Percentiles rank a stretch among this genome's conserved stretches.
These are phyloP conservation scores for Cladosporium sp. DNA, from an alignment of 2,329 filamentous ascomycete species.

Conservation along the genomic window DNA sequence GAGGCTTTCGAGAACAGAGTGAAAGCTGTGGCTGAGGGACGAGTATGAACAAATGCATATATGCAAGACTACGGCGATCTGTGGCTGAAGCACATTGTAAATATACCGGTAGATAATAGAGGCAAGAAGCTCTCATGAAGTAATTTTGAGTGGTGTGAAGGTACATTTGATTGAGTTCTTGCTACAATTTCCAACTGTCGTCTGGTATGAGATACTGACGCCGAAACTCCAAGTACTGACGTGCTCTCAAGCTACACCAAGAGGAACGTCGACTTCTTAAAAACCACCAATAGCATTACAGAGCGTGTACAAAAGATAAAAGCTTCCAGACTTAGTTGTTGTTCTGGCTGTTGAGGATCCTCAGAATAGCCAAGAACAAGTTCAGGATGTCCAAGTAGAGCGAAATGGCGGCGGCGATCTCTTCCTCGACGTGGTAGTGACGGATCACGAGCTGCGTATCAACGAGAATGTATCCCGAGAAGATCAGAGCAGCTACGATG, in stretches of 20 bases:
- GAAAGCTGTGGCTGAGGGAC: constrained; percentile 49
- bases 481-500: constrained; percentile 78
- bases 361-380: constrained; percentile 90
- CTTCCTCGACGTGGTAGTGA: constrained; percentile 96
- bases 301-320: neutral
- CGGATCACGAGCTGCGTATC: constrained; percentile 95
- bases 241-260: neutral
- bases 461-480: constrained; percentile 91
- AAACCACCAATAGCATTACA: neutral
- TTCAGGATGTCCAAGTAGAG: constrained; percentile 97
- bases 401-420: constrained; percentile 82
- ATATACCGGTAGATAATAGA: neutral
- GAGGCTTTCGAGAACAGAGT: constrained; percentile 88
- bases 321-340: constrained; percentile 71
- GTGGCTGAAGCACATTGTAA: neutral
- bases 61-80: neutral
- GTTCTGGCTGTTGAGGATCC: constrained; percentile 93
- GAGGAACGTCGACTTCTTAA: neutral
- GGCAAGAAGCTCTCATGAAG: neutral
- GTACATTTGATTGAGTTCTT: neutral
- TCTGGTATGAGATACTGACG: neutral
- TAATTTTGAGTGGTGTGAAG: neutral
- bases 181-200: neutral
- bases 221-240: neutral
- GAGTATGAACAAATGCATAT: neutral